Base-by-base conservation (phyloP, 2,329 filamentous ascomycete genomes). In the Neopestalotiopsis sp. region DNA sequence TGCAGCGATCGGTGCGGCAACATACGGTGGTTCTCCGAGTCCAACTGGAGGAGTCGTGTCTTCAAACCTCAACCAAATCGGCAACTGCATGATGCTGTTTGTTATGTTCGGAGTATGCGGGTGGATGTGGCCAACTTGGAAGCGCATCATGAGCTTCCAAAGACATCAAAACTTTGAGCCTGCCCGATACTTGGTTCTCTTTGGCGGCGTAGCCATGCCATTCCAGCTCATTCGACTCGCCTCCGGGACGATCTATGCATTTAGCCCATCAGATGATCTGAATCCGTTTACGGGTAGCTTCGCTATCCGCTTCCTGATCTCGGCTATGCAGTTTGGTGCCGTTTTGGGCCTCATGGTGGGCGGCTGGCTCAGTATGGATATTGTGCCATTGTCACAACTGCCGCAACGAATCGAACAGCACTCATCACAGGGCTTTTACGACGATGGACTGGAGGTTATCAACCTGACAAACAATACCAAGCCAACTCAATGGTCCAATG, bases 71-170 rank as follows among this genome's bases (percentile, higher is more conserved):
- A 38, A 61, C n/a, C 28, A 61, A 4, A 61, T 61, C 2, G 57
- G 57, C 20, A 61, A 61, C 20, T 32, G 28, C 32, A 14, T 61
- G 57, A 61, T 61, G 57, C 32, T 61, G 2, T 38, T 61, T 13
- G 57, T 61, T 6, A 38, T 63, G 61, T 24, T 63, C 10, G 61
- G 61, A 9, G 32, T 63, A 20, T 63, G 32, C 32, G 57, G 28
- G 12, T 61, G 57, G 57, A 63, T 63, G 6, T 63, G 61, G 61
- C 34, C 61, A 5, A 63, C 61, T 20, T 63, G 30, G 61, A 28
- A 63, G 14, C 61, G 61, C 14, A 28, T 63, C 20, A 40, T 38
- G 30, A n/a, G 6, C n/a, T 38, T 42, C 5, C 32, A 34, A 13
- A 24, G 34, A 40, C 32, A 38, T 38, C 30, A 24, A 12, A 63